Conservation (phyloP, 1,139 yeast genomes). For the Blastobotrys serpentis region DNA sequence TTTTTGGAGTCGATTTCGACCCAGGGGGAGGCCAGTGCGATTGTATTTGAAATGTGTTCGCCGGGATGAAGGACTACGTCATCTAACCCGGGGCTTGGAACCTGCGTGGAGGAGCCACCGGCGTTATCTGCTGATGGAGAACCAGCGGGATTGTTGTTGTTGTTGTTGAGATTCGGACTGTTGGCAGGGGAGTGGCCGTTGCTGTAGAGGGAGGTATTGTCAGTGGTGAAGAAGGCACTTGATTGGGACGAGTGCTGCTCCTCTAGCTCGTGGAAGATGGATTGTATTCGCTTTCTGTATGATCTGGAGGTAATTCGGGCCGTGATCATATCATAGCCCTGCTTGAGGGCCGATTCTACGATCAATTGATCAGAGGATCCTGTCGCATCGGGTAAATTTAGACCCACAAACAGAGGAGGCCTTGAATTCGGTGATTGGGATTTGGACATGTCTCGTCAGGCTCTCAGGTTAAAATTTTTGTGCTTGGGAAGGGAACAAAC, state of each 20-base stretch:
- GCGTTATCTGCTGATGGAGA: slow-evolving; percentile 16
- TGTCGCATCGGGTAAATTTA: slow-evolving; percentile 38
- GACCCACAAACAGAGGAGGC: slow-evolving; percentile 36
- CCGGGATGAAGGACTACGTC: slow-evolving; percentile 40
- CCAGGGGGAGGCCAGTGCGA: slow-evolving; percentile 63
- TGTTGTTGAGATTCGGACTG: slow-evolving; percentile 6
- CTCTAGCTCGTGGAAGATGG: slow-evolving; percentile 29
- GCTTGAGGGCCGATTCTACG: slow-evolving; percentile 35
- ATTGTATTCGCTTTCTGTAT: slow-evolving; percentile 34
- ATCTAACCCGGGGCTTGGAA: slow-evolving; percentile 29
- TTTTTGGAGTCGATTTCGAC: slow-evolving; percentile 57
- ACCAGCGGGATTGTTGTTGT: slow-evolving; percentile 7
- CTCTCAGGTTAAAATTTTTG: neutral
- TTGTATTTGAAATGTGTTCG: slow-evolving; percentile 41
- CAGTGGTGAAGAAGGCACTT: slow-evolving; percentile 6
- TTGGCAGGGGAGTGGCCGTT: slow-evolving; percentile 6
- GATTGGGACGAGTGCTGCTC: slow-evolving; percentile 10
- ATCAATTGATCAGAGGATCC: slow-evolving; percentile 34
- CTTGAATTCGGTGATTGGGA: neutral
- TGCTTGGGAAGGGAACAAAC: neutral
- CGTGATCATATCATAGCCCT: slow-evolving; percentile 41
- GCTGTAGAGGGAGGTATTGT: slow-evolving; percentile 10
- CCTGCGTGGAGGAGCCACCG: slow-evolving; percentile 10
- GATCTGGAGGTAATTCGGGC: slow-evolving; percentile 37
- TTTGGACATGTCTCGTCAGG: neutral